A percentile compares a stretch with the other conserved stretches of the same genome.
Evolutionary conservation across 2,329 filamentous ascomycete species (phyloP).

Genomic region (Ceratocystis colombiana): DNA sequence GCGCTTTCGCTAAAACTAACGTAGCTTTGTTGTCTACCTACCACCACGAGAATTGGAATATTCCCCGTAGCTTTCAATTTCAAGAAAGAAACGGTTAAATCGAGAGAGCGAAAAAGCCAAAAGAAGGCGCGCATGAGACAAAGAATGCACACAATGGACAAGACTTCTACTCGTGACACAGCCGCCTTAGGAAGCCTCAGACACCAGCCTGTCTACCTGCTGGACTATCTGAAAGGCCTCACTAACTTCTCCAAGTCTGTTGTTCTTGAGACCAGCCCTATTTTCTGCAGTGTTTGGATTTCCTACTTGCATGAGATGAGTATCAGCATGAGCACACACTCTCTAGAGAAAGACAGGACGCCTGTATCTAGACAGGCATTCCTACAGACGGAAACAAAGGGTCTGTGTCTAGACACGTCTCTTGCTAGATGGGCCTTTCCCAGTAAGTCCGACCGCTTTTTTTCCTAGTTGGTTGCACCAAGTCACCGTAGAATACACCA

Average conservation of each 20-base stretch:
- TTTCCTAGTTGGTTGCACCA: slow-evolving; percentile 1
- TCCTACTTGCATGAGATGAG: not conserved
- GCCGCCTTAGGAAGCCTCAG: slow-evolving; percentile 1
- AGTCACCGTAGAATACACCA: not conserved
- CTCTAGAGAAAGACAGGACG: not conserved
- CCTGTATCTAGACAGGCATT: not conserved
- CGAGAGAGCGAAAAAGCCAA: not conserved
- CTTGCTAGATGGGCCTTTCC: not conserved
- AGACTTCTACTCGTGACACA: not conserved
- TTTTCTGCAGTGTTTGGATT: not conserved
- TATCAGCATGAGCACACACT: not conserved
- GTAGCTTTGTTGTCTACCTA: too few relatives aligned
- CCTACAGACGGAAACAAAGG: too few relatives aligned
- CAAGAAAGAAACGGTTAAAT: not conserved
- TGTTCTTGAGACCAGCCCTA: not conserved
- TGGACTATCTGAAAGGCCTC: not conserved
- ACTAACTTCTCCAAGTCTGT: not conserved
- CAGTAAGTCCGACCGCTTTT: slow-evolving; percentile 4
- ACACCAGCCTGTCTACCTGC: not conserved
- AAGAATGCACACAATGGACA: not conserved
- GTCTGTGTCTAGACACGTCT: not conserved
- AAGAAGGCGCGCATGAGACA: not conserved
- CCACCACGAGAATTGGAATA: not conserved
- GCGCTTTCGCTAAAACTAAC: not conserved
- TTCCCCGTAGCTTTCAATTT: not conserved